Evolutionary conservation across 345 rosid genomes (phyloP), one percentile per base, ranked within the genome.

Genomic region (Clausena lansium): DNA sequence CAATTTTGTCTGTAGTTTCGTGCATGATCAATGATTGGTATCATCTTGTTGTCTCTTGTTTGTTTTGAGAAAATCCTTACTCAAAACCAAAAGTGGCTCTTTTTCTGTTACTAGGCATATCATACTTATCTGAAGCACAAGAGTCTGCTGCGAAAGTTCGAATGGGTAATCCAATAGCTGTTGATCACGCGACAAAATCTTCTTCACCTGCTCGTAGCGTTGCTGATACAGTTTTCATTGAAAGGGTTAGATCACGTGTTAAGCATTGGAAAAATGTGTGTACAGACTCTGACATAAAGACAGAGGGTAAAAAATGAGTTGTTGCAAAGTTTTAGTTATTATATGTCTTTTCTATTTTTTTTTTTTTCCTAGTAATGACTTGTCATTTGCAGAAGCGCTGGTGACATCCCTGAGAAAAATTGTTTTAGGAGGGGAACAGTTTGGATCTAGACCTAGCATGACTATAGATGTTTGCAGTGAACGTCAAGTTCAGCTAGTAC

Each of bases 41-140:
- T 54, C 8, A 27, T 32, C 59, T 55, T 28, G 6, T 30, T 22
- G 63, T 32, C 28, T 66, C 24, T 9, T 62, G 39, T 36, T 74
- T 36, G 27, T 63, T 64, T 33, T 45, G 70, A 41, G 52, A 30
- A 63, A 19, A 28, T 63, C 17, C n/a, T 7, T 63, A 20, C 25
- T 54, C 17, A 3, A n/a, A 2, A 45, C 9, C 4, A 0, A 50
- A 41, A 75, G 69, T 28, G 61, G 60, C 24, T 32, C 7, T 52
- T 63, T 75, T 76, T 74, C 36, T 72, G 66, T 69, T 57, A 30
- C 70, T 76, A 95, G 99, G 98, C 70, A 88, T 95, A 74, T 92
- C 97, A 9, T 95, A 95, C 81, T 86, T 93, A 76, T 93, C 98
- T 13, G 89, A 89, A 90, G 89, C 77, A 27, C 99, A 95, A 88